phyloP scores from a whole-genome alignment of 179 eudicot species.

The Beta macrorhiza region DNA sequence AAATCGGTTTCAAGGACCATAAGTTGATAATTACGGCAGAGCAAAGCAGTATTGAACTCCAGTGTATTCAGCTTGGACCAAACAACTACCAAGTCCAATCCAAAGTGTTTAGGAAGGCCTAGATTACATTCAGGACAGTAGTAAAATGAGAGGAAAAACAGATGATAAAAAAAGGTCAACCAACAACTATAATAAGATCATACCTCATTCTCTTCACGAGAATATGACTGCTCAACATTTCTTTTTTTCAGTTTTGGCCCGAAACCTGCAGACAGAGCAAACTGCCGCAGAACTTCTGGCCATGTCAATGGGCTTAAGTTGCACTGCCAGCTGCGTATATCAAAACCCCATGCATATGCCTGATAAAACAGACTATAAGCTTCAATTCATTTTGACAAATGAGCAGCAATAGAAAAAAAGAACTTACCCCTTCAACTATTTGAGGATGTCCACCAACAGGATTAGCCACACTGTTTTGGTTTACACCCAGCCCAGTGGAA shows the following conservation, averaged over 20 bases:
- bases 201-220: slow-evolving; percentile 79
- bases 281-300: slow-evolving; percentile 87
- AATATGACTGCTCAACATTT: slow-evolving; percentile 45
- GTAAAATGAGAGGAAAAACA: not conserved
- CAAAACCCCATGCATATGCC: slow-evolving; percentile 97
- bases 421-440: slow-evolving; percentile 85
- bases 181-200: not conserved
- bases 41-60: not conserved
- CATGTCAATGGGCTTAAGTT: slow-evolving; percentile 77
- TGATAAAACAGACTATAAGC: slow-evolving; percentile 26
- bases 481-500: slow-evolving; percentile 52
- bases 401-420: not conserved
- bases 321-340: slow-evolving; percentile 76
- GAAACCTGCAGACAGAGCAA: slow-evolving; percentile 80
- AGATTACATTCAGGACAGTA: not conserved
- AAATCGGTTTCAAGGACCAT: not conserved
- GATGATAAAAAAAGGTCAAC: not conserved
- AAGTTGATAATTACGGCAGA: not conserved
- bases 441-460: slow-evolving; percentile 91
- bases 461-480: slow-evolving; percentile 54
- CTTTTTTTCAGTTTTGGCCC: slow-evolving; percentile 82
- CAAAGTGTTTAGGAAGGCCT: not conserved
- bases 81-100: not conserved
- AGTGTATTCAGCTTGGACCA: not conserved
- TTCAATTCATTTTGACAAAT: not conserved